Conservation (phyloP, 768 basidiomycete species). For the Trametes villosa region DNA sequence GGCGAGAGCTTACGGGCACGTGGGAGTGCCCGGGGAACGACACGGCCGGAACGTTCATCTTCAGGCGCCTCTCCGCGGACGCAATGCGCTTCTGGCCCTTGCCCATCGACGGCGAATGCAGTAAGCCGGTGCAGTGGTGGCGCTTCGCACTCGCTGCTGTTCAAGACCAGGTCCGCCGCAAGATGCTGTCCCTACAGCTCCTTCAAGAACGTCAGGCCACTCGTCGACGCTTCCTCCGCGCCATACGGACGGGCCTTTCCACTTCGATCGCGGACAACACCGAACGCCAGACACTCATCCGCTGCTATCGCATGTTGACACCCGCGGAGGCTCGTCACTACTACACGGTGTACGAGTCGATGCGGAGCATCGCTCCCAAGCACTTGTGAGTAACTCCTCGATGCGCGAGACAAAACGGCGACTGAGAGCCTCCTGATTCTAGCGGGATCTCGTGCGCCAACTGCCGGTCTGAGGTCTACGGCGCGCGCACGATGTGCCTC, state of each 20-base stretch:
- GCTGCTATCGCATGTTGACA: constrained; percentile 15
- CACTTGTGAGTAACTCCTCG: constrained; percentile 7
- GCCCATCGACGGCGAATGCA: constrained; percentile 22
- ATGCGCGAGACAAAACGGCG: no score
- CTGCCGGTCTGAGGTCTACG: constrained; percentile 7
- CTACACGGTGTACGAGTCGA: constrained; percentile 12
- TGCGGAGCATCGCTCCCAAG: constrained; percentile 8
- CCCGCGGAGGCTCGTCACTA: constrained; percentile 15
- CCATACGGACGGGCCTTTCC: constrained; percentile 1
- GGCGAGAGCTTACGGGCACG: constrained; percentile 29
- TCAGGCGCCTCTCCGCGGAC: constrained; percentile 34
- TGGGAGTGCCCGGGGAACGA: constrained; percentile 30
- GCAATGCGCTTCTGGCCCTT: constrained; percentile 37
- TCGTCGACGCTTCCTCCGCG: constrained; percentile 5
- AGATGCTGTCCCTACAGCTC: constrained; percentile 26
- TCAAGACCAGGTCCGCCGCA: constrained; percentile 26
- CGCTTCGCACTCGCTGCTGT: constrained; percentile 35
- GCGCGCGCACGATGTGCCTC: constrained; percentile 16
- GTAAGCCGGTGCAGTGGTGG: constrained; percentile 37
- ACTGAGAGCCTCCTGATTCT: background rate
- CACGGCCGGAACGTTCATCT: constrained; percentile 28
- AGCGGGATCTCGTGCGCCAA: constrained; percentile 18
- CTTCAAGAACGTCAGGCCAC: constrained; percentile 6
- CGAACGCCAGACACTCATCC: background rate
- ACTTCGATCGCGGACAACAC: background rate